phyloP scores from a whole-genome alignment of 2,329 filamentous ascomycete species.

The Dryadomyces sulphureus region DNA sequence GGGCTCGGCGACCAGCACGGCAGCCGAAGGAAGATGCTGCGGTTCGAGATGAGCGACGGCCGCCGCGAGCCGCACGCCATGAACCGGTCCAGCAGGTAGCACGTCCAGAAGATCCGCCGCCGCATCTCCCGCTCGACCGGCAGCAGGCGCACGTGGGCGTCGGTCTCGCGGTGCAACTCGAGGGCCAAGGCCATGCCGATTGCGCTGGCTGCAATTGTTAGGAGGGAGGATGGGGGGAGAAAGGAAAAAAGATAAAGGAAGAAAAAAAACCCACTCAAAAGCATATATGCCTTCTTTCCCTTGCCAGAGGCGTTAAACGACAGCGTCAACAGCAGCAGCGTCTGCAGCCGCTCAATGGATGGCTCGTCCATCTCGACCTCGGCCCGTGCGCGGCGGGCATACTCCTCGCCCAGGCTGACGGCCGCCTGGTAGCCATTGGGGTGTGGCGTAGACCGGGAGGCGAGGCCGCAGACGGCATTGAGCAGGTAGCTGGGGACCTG shows the following conservation, averaged over 20 bases:
- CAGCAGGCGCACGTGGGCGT: slow-evolving; percentile 44
- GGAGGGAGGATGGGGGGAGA: slow-evolving; percentile 13
- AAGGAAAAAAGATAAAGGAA: background rate
- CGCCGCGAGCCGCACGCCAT: slow-evolving; percentile 67
- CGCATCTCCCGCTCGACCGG: slow-evolving; percentile 60
- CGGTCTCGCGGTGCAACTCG: slow-evolving; percentile 64
- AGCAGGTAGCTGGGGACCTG: slow-evolving; percentile 44
- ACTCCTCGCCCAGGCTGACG: slow-evolving; percentile 55
- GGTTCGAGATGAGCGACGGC: slow-evolving; percentile 65
- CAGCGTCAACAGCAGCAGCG: slow-evolving; percentile 59
- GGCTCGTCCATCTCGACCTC: slow-evolving; percentile 70
- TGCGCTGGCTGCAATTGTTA: slow-evolving; percentile 43
- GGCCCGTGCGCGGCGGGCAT: slow-evolving; percentile 51
- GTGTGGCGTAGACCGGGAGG: slow-evolving; percentile 54
- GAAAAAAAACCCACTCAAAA: slow-evolving; percentile 43
- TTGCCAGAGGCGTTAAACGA: slow-evolving; percentile 65
- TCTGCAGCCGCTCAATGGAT: slow-evolving; percentile 62
- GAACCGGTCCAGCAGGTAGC: slow-evolving; percentile 77
- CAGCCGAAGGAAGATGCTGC: slow-evolving; percentile 58
- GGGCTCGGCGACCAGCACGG: slow-evolving; percentile 58
- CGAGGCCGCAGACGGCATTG: slow-evolving; percentile 45
- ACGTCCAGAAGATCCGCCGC: slow-evolving; percentile 76
- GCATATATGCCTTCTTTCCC: slow-evolving; percentile 78
- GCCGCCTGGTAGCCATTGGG: slow-evolving; percentile 53
- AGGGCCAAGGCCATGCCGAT: slow-evolving; percentile 74